Conservation (phyloP, 768 basidiomycete species). For the Trametes maxima region DNA sequence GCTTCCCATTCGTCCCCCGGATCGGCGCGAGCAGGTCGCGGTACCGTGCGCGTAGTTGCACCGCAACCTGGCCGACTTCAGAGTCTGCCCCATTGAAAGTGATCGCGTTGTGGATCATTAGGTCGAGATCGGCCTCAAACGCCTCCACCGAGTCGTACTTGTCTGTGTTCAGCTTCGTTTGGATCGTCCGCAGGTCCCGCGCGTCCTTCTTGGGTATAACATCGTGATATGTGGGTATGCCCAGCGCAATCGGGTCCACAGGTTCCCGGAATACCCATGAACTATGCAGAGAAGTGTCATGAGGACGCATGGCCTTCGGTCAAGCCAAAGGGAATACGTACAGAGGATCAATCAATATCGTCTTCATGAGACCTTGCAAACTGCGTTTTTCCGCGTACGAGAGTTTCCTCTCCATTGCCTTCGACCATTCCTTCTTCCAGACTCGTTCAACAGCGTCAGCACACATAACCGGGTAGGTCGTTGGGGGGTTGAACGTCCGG, state of each 20-base stretch:
- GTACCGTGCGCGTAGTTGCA: conserved; percentile 51
- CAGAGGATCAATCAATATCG: conserved; percentile 69
- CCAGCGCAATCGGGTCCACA: conserved; percentile 83
- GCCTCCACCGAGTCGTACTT: conserved; percentile 78
- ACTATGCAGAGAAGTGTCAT: conserved; percentile 37
- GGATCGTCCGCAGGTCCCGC: conserved; percentile 83
- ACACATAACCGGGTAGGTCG: conserved; percentile 70
- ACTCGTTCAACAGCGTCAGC: conserved; percentile 73
- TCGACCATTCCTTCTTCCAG: conserved; percentile 88
- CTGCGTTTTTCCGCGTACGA: conserved; percentile 79
- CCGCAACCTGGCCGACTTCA: conserved; percentile 70
- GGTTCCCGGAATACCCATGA: conserved; percentile 81
- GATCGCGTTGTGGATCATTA: conserved; percentile 89
- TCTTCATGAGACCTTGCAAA: conserved; percentile 68
- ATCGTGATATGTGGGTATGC: conserved; percentile 87
- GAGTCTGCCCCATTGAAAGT: conserved; percentile 85
- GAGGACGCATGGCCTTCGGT: background rate
- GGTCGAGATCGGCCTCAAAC: conserved; percentile 81
- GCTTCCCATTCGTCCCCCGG: conserved; percentile 54
- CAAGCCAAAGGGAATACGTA: conserved; percentile 39
- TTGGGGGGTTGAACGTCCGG: conserved; percentile 87
- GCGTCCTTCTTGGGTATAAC: conserved; percentile 84
- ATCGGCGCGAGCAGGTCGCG: conserved; percentile 53
- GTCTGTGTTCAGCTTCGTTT: conserved; percentile 77
- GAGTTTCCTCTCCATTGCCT: conserved; percentile 71